Evolutionary conservation across 495 filamentous ascomycete genomes (phyloP).

Genomic region (Penicillium egyptiacum): DNA sequence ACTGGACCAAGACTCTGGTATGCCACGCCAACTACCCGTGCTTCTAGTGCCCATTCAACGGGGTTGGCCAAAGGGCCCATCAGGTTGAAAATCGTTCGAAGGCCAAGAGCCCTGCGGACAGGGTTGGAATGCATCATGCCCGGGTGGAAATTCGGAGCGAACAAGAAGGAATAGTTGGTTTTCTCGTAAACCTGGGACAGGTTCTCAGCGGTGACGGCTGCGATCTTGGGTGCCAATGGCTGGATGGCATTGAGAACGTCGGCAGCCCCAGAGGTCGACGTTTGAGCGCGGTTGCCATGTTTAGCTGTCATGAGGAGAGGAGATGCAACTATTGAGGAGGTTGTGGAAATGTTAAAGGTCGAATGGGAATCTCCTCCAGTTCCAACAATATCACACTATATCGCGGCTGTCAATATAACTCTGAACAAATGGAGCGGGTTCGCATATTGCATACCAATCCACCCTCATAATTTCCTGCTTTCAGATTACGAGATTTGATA

Average conservation of each 20-base stretch:
- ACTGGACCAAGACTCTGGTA: slow-evolving; percentile 77
- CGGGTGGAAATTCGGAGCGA: slow-evolving; percentile 93
- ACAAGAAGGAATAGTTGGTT: slow-evolving; percentile 93
- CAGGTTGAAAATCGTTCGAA: slow-evolving; percentile 95
- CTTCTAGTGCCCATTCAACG: slow-evolving; percentile 75
- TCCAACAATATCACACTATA: slow-evolving; percentile 92
- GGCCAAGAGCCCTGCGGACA: slow-evolving; percentile 79
- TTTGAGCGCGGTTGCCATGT: slow-evolving; percentile 95
- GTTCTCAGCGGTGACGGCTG: slow-evolving; percentile 66
- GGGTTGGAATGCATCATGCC: slow-evolving; percentile 84
- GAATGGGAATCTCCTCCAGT: slow-evolving; percentile 95
- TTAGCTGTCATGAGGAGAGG: slow-evolving; percentile 80
- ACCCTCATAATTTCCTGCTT: slow-evolving; percentile 68
- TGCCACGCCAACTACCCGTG: slow-evolving; percentile 89
- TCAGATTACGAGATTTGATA: slow-evolving; percentile 54
- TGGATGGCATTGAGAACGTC: slow-evolving; percentile 76
- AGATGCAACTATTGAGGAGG: slow-evolving; percentile 87
- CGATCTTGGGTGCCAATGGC: slow-evolving; percentile 69
- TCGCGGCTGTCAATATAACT: slow-evolving; percentile 9
- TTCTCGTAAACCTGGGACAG: slow-evolving; percentile 66
- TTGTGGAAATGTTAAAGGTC: slow-evolving; percentile 97
- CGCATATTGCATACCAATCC: slow-evolving; percentile 56
- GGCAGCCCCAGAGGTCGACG: slow-evolving; percentile 91
- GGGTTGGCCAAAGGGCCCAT: slow-evolving; percentile 92
- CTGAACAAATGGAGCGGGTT: neutral